Conservation (phyloP, 208 protist species). For the Leishmania braziliensis region DNA sequence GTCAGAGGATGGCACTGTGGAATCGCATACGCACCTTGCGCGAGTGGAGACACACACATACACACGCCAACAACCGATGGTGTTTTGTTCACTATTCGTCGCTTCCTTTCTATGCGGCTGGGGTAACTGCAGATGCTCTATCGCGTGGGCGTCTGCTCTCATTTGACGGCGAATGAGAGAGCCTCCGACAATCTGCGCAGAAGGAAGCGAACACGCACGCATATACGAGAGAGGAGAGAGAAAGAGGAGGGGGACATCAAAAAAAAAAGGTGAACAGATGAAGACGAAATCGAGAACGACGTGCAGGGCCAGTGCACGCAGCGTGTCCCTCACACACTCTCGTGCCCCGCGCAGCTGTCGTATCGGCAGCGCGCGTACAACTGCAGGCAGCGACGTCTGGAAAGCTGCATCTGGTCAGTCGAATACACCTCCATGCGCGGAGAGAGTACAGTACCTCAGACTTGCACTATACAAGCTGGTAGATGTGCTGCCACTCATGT, state of each 20-base stretch:
- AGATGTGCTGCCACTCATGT: no score
- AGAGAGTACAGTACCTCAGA: neutral
- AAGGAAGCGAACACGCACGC: neutral
- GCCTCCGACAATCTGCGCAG: neutral
- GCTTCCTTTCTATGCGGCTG: neutral
- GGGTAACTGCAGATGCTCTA: neutral
- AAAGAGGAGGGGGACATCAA: neutral
- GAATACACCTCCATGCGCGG: neutral
- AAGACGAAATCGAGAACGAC: neutral
- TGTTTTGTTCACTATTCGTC: neutral
- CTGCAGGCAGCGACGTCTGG: neutral
- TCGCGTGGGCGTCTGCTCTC: neutral
- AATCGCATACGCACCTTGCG: neutral
- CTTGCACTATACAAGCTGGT: neutral
- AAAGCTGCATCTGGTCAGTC: neutral
- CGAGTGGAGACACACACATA: constrained; percentile 1
- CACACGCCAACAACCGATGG: neutral
- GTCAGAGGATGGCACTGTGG: neutral
- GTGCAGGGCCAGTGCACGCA: neutral
- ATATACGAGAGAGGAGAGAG: neutral
- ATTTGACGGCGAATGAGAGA: neutral
- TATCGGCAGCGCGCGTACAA: neutral
- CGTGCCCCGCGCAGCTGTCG: neutral
- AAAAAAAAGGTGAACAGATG: neutral
- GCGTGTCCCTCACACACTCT: neutral